Conservation (phyloP, 495 filamentous ascomycete genomes). For the Pyrenula aspistea region DNA sequence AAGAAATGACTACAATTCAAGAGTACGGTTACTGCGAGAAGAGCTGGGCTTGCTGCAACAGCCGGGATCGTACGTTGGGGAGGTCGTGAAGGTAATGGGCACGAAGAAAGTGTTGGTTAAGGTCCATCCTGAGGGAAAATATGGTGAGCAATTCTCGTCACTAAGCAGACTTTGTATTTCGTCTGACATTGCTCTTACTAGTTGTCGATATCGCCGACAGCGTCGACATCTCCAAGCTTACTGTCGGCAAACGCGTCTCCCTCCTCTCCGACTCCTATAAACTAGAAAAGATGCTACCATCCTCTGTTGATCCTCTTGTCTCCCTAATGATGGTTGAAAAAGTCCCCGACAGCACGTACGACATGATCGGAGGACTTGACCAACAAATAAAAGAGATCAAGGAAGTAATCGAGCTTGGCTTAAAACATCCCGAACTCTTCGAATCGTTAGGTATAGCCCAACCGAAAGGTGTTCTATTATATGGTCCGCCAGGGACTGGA, state of each 20-base stretch:
- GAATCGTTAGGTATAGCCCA: constrained; percentile 97
- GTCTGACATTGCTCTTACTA: constrained; percentile 23
- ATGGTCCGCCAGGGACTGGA: constrained; percentile 92
- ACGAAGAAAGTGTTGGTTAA: constrained; percentile 99
- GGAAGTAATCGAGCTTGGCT: constrained; percentile 96
- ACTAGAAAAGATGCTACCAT: constrained; percentile 94
- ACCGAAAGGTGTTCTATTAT: constrained; percentile 93
- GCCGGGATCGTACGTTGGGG: constrained; percentile 94
- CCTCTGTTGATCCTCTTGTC: constrained; percentile 92
- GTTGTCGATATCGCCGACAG: constrained; percentile 94
- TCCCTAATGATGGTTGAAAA: constrained; percentile 99
- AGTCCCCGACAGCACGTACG: constrained; percentile 98
- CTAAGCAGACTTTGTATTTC: too few species aligned
- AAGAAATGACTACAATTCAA: constrained; percentile 98
- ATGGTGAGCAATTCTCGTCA: constrained; percentile 48
- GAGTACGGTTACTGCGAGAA: constrained; percentile 88
- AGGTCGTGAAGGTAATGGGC: constrained; percentile 99
- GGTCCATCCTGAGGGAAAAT: constrained; percentile 99
- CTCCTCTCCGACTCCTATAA: constrained; percentile 94
- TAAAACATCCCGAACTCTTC: constrained; percentile 97
- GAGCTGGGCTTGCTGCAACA: constrained; percentile 94
- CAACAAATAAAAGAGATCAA: constrained; percentile 99
- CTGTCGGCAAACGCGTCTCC: constrained; percentile 92
- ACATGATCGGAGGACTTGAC: constrained; percentile 98
- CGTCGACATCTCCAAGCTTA: constrained; percentile 92